Evolutionary conservation across 192 early-diverging fungal species (phyloP), one percentile per base, ranked within the genome.

Genomic region (Ramicandelaber brevisporus): DNA sequence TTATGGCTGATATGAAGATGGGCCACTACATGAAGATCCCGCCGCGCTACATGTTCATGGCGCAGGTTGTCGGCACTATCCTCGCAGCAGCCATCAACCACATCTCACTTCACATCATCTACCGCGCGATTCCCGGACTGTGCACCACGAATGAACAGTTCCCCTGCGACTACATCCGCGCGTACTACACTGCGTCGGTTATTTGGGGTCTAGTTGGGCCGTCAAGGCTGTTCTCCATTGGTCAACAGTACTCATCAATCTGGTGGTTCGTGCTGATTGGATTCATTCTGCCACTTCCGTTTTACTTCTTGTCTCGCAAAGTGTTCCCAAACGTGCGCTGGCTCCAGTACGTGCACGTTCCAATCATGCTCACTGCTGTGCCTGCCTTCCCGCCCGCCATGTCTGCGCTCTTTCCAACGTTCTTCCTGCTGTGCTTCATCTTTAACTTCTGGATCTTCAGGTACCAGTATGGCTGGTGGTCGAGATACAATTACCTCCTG

Each of bases 141-240:
- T 65, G 62, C 39, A 61, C 52, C 5, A 32, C 34, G 29, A 13
- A 20, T 0, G 62, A 32, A 30, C 50, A 57, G 2, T 65, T 53
- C 33, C 52, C 58, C 18, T 61, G 62, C 35, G 50, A 45, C 35
- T 40, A 34, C 21, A 56, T 58, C 29, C 37, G 36, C 5, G 58
- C 56, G 13, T 82, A 76, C 37, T 66, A 58, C 55, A 62, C 57
- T 26, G 68, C 61, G 16, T 69, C 57, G 10, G 46, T 63, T 23
- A 68, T 82, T 25, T 82, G 74, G 74, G 78, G 78, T 12, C 56
- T 65, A 7, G 70, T 82, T 33, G 72, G 70, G 18, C 72, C 78
- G 7, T 34, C 30, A 9, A 50, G 61, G 14, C 60, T 78, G 51
- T 76, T 76, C 15, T 21, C 38, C 16, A 61, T 40, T 40, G 61